A percentile compares a stretch with the other conserved stretches of the same genome.
Conservation (phyloP, 495 filamentous ascomycete species). For the Cercophora scortea region DNA sequence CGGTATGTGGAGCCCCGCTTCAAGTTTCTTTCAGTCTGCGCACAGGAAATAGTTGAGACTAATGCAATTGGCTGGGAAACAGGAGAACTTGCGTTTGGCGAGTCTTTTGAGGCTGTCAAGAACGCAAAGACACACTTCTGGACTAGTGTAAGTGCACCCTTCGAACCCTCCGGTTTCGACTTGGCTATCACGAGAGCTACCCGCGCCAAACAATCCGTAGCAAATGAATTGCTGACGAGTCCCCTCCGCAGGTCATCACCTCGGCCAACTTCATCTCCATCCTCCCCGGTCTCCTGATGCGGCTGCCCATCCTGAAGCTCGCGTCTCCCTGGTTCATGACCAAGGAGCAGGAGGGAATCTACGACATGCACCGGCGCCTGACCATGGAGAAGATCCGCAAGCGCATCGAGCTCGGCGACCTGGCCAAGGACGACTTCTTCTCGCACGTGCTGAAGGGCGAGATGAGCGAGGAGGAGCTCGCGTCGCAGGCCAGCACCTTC, state of each 20-base stretch:
- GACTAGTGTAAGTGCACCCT: background rate
- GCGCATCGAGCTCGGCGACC: constrained; percentile 18
- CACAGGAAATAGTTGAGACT: too few relatives aligned
- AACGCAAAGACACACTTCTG: background rate
- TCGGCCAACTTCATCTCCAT: background rate
- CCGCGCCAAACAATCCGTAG: too few relatives aligned
- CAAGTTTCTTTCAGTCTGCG: too few relatives aligned
- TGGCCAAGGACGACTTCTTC: constrained; percentile 27
- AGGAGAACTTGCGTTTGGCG: background rate
- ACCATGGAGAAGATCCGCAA: constrained; percentile 29
- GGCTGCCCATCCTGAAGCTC: background rate
- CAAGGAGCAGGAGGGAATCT: background rate
- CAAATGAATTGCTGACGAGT: too few relatives aligned
- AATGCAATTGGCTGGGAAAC: too few relatives aligned
- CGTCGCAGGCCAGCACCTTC: constrained; percentile 33
- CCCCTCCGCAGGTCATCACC: background rate
- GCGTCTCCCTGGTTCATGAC: background rate
- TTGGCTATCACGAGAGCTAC: too few relatives aligned
- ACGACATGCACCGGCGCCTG: constrained; percentile 19
- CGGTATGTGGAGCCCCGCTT: background rate
- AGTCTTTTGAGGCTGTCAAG: background rate
- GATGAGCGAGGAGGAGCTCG: constrained; percentile 10
- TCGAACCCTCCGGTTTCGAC: too few relatives aligned
- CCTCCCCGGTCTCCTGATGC: background rate
- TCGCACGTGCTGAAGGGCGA: constrained; percentile 26